Percentiles rank a stretch among this genome's conserved stretches.
phyloP scores from a whole-genome alignment of 75 land plant genomes.

The Pseudotsuga menziesii region DNA sequence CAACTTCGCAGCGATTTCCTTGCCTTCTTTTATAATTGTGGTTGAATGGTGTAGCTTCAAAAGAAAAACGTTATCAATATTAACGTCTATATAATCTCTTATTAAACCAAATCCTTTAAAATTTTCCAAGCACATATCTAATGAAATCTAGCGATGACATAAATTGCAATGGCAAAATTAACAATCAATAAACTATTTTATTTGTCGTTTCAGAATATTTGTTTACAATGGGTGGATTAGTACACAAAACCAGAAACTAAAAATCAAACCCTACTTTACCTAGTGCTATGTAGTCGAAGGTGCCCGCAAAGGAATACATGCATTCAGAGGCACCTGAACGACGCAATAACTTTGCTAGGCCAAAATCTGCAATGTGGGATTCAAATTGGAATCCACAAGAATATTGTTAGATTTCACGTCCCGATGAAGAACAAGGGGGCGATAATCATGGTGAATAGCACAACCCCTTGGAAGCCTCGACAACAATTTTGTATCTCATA shows the following conservation, averaged over 20 bases:
- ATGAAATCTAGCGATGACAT: too few relatives aligned
- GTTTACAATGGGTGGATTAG: too few relatives aligned
- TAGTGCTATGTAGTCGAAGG: constrained; percentile 86
- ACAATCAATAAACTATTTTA: too few relatives aligned
- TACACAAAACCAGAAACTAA: rapidly evolving
- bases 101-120: too few relatives aligned
- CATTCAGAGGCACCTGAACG: constrained; percentile 48
- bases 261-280: constrained; percentile 22
- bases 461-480: constrained; percentile 57
- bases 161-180: too few relatives aligned
- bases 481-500: constrained; percentile 60
- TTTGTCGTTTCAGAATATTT: too few relatives aligned
- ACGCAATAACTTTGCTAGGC: constrained; percentile 69
- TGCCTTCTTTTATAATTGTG: too few relatives aligned
- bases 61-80: too few relatives aligned
- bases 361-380: constrained; percentile 76
- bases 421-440: constrained; percentile 60
- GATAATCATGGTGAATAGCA: constrained; percentile 79
- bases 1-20: too few relatives aligned
- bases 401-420: constrained; percentile 77
- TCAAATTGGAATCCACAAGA: constrained; percentile 49
- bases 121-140: too few relatives aligned
- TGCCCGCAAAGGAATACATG: constrained; percentile 77
- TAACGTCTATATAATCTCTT: too few relatives aligned
- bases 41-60: too few relatives aligned